Evolutionary conservation across 2,329 filamentous ascomycete genomes (phyloP).

Genomic region (Lasiodiplodia theobromae): DNA sequence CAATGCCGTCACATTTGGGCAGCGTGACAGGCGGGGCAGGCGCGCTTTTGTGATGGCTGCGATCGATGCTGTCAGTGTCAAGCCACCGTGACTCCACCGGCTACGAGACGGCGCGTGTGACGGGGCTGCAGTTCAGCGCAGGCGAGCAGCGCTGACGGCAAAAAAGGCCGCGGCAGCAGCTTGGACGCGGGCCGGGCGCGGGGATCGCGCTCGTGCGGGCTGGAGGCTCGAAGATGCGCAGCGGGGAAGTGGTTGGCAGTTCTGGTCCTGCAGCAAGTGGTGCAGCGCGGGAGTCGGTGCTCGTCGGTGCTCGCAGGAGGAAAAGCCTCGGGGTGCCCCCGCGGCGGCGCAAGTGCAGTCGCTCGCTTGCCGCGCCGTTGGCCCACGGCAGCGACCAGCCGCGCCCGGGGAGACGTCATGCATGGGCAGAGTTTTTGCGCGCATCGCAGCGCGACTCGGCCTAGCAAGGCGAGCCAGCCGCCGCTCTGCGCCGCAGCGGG

Average conservation of each 20-base stretch:
- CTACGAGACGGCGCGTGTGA: constrained; percentile 15
- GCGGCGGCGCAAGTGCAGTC: constrained; percentile 7
- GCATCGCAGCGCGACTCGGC: constrained; percentile 12
- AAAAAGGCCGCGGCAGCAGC: constrained; percentile 10
- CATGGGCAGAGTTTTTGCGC: constrained; percentile 29
- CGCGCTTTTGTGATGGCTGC: constrained; percentile 1
- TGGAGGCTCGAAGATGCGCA: constrained; percentile 3
- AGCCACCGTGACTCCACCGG: constrained; percentile 22
- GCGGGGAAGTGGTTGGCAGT: constrained; percentile 15
- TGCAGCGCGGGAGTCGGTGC: constrained; percentile 24
- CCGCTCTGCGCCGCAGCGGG: background rate
- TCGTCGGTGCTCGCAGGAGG: background rate
- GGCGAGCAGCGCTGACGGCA: constrained; percentile 22
- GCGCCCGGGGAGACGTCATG: constrained; percentile 26
- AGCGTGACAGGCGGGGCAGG: constrained; percentile 12
- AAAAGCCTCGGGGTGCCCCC: constrained; percentile 2
- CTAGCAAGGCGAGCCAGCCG: background rate
- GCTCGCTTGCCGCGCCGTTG: constrained; percentile 26
- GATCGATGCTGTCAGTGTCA: constrained; percentile 28
- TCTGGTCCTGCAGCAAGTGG: background rate
- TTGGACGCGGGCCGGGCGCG: background rate
- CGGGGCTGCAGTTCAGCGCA: background rate
- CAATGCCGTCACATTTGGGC: background rate
- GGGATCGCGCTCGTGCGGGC: background rate
- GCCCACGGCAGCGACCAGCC: constrained; percentile 12